Conservation (phyloP, 2,329 filamentous ascomycete species). For the Xylaria sp. region DNA sequence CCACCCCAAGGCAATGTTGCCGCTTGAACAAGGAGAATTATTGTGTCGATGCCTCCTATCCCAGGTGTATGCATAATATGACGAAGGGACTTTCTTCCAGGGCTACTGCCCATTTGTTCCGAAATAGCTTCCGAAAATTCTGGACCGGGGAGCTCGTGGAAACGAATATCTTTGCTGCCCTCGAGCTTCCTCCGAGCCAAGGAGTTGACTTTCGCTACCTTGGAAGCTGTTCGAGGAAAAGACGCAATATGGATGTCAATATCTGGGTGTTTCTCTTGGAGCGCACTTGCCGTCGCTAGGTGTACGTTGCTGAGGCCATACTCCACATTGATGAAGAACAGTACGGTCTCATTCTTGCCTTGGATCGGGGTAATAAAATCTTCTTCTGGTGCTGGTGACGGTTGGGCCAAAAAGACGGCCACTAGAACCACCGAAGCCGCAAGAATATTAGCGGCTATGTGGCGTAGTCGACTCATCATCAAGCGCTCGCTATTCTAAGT, state of each 20-base stretch:
- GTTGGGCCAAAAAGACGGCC: slow-evolving; percentile 20
- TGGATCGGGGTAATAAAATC: slow-evolving; percentile 25
- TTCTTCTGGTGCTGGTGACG: neutral
- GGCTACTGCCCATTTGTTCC: slow-evolving; percentile 10
- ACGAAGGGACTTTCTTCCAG: slow-evolving; percentile 16
- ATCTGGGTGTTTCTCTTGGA: slow-evolving; percentile 38
- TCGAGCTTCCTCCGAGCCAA: slow-evolving; percentile 23
- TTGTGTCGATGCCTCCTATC: slow-evolving; percentile 28
- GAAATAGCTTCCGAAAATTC: slow-evolving; percentile 26
- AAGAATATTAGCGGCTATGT: slow-evolving; percentile 16
- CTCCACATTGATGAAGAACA: slow-evolving; percentile 41
- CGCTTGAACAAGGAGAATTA: slow-evolving; percentile 35
- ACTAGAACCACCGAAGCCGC: slow-evolving; percentile 26
- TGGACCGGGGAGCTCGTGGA: slow-evolving; percentile 27
- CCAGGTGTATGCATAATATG: slow-evolving; percentile 38
- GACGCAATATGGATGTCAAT: slow-evolving; percentile 42
- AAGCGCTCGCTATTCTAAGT: slow-evolving; percentile 17
- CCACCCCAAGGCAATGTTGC: slow-evolving; percentile 39
- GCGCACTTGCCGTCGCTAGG: slow-evolving; percentile 37
- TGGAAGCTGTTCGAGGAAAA: slow-evolving; percentile 32
- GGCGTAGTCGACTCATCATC: slow-evolving; percentile 28
- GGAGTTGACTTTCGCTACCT: slow-evolving; percentile 31
- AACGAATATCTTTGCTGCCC: slow-evolving; percentile 16
- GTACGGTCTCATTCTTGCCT: slow-evolving; percentile 39
- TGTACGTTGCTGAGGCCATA: slow-evolving; percentile 42